A percentile compares a stretch with the other conserved stretches of the same genome.
phyloP scores from a whole-genome alignment of 495 filamentous ascomycete species.

The Rusavskia elegans region DNA sequence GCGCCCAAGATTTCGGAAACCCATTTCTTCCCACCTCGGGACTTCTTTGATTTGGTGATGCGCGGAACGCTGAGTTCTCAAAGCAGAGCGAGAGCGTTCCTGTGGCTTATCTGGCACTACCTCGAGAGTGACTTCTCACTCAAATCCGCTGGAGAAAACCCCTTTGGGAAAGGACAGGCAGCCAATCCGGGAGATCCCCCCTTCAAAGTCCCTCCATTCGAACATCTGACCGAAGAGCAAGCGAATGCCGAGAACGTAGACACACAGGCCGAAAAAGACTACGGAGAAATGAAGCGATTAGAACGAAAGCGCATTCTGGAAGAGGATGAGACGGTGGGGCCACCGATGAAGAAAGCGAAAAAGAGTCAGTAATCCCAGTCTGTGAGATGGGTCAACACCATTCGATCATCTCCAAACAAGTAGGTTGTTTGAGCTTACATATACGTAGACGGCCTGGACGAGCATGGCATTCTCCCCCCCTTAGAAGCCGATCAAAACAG shows the following conservation, averaged over 20 bases:
- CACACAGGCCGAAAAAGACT: constrained; percentile 66
- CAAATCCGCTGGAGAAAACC: constrained; percentile 72
- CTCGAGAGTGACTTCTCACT: constrained; percentile 86
- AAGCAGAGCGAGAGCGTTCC: constrained; percentile 74
- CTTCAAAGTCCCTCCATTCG: constrained; percentile 71
- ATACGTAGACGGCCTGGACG: background rate
- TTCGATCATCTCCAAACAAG: too few species aligned
- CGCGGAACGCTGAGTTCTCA: constrained; percentile 63
- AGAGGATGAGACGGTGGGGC: constrained; percentile 43
- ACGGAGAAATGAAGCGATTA: constrained; percentile 68
- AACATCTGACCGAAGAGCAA: constrained; percentile 59
- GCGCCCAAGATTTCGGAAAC: constrained; percentile 83
- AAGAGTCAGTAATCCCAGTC: constrained; percentile 24
- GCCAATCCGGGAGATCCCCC: constrained; percentile 43
- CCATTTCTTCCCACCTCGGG: constrained; percentile 70
- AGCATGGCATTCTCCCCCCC: background rate
- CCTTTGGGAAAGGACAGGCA: constrained; percentile 65
- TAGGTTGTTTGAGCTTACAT: background rate
- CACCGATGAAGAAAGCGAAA: constrained; percentile 39
- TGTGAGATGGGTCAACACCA: too few species aligned
- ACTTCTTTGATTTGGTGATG: constrained; percentile 97
- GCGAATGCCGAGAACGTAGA: constrained; percentile 82
- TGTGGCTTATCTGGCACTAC: constrained; percentile 99
- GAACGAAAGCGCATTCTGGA: constrained; percentile 67
- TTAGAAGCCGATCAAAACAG: constrained; percentile 13